These are phyloP conservation scores for Alloteropsis semialata DNA, from an alignment of 176 grass and related monocot species.

Conservation along the genomic window DNA sequence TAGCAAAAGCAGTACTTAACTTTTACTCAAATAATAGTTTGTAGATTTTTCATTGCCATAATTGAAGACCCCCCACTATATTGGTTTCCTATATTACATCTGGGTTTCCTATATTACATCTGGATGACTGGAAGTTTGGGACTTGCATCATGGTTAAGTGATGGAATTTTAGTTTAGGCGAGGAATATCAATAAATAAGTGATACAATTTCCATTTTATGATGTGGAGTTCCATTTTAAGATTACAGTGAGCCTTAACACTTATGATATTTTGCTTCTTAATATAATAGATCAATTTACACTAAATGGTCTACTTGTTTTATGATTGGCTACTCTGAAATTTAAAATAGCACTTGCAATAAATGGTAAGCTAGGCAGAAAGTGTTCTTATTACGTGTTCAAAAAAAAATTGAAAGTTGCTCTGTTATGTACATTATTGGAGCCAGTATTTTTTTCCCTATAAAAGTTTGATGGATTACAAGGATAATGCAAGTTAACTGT, in stretches of 20 bases:
- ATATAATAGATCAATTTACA: background rate
- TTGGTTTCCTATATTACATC: too few relatives aligned
- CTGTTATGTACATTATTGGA: background rate
- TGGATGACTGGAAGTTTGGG: too few relatives aligned
- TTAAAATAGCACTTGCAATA: slow-evolving; percentile 12
- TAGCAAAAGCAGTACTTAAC: slow-evolving; percentile 6
- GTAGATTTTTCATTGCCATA: background rate
- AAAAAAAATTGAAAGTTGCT: slow-evolving; percentile 1
- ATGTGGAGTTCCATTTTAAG: too few relatives aligned
- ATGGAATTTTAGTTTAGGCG: too few relatives aligned
- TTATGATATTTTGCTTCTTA: background rate
- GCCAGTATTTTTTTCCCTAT: background rate
- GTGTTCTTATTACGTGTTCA: background rate
- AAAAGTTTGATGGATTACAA: background rate
- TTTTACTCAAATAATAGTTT: slow-evolving; percentile 3
- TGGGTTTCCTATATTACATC: too few relatives aligned
- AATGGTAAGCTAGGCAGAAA: background rate
- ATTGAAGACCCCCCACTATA: too few relatives aligned
- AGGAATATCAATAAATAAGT: too few relatives aligned
- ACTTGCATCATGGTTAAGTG: too few relatives aligned
- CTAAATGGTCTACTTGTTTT: background rate
- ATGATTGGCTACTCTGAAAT: background rate
- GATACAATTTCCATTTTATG: too few relatives aligned
- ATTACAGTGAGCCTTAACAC: background rate
- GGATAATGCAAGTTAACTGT: background rate